A percentile compares a stretch with the other conserved stretches of the same genome.
These are phyloP conservation scores for Gracilaria vermiculophylla DNA, from an alignment of 23 red algal genomes.

Conservation along the genomic window DNA sequence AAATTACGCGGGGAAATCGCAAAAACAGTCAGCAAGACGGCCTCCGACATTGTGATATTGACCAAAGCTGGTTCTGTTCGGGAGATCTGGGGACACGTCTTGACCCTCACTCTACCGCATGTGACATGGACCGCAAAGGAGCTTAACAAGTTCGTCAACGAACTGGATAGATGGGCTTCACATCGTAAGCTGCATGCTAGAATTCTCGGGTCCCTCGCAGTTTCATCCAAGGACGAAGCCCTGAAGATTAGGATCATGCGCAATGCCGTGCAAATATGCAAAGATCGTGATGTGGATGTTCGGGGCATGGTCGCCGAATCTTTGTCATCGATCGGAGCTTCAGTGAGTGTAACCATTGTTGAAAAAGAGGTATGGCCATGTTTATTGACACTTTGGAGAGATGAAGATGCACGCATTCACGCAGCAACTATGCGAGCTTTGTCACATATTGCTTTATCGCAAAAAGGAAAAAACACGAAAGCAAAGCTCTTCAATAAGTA, in stretches of 20 bases:
- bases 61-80: slow-evolving; percentile 10
- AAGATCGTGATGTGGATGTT: slow-evolving; percentile 69
- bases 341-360: slow-evolving; percentile 18
- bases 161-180: neutral
- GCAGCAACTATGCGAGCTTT: slow-evolving; percentile 64
- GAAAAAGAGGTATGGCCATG: slow-evolving; percentile 56
- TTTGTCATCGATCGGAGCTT: slow-evolving; percentile 67
- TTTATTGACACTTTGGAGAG: neutral
- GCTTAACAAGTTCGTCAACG: slow-evolving; percentile 17
- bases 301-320: slow-evolving; percentile 77
- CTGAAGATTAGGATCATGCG: slow-evolving; percentile 38
- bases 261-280: slow-evolving; percentile 21
- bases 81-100: slow-evolving; percentile 55
- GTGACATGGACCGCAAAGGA: slow-evolving; percentile 46
- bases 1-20: neutral
- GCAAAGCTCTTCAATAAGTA: slow-evolving; percentile 47
- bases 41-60: slow-evolving; percentile 17
- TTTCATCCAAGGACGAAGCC: neutral
- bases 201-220: slow-evolving; percentile 46
- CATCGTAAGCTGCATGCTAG: slow-evolving; percentile 45
- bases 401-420: slow-evolving; percentile 58
- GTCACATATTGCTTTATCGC: slow-evolving; percentile 45
- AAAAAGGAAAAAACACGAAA: slow-evolving; percentile 14
- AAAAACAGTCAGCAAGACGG: neutral
- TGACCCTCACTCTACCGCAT: slow-evolving; percentile 49